Evolutionary conservation across 495 filamentous ascomycete genomes (phyloP).

Genomic region (Penicillium cataractarum): DNA sequence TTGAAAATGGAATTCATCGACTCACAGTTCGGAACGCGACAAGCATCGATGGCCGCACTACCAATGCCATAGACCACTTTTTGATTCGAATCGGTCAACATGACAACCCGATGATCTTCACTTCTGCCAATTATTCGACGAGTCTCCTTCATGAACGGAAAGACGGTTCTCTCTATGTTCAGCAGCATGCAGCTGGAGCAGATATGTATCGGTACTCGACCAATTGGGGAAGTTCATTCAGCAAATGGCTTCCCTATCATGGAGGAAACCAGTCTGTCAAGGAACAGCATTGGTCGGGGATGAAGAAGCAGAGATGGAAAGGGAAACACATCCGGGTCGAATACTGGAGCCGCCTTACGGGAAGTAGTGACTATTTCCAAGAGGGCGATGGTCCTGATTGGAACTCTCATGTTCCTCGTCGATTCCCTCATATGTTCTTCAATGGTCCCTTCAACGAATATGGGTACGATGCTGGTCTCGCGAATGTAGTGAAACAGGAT

Average conservation of each 20-base stretch:
- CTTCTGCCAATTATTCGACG: constrained; percentile 60
- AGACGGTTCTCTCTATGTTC: constrained; percentile 50
- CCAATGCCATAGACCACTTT: constrained; percentile 59
- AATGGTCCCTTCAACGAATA: constrained; percentile 70
- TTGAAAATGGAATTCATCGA: constrained; percentile 67
- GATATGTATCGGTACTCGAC: constrained; percentile 66
- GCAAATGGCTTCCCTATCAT: constrained; percentile 60
- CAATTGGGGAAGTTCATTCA: constrained; percentile 64
- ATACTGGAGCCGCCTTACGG: constrained; percentile 67
- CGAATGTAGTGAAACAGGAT: constrained; percentile 57
- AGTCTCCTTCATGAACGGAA: constrained; percentile 48
- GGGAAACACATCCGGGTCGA: constrained; percentile 69
- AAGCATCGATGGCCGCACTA: constrained; percentile 32
- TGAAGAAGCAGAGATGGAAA: constrained; percentile 62
- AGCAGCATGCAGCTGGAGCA: constrained; percentile 66
- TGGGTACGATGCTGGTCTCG: constrained; percentile 66
- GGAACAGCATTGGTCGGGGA: constrained; percentile 61
- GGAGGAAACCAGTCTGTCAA: constrained; percentile 51
- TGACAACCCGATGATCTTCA: constrained; percentile 64
- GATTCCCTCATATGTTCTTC: constrained; percentile 67
- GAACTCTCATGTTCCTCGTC: constrained; percentile 41
- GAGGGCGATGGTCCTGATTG: constrained; percentile 58
- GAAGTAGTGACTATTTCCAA: constrained; percentile 66
- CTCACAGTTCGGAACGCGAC: constrained; percentile 62
- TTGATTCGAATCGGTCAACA: constrained; percentile 57